Percentiles rank a stretch among this genome's conserved stretches.
phyloP scores from a whole-genome alignment of 164 flowering plant species.

The Litsea cubeba region DNA sequence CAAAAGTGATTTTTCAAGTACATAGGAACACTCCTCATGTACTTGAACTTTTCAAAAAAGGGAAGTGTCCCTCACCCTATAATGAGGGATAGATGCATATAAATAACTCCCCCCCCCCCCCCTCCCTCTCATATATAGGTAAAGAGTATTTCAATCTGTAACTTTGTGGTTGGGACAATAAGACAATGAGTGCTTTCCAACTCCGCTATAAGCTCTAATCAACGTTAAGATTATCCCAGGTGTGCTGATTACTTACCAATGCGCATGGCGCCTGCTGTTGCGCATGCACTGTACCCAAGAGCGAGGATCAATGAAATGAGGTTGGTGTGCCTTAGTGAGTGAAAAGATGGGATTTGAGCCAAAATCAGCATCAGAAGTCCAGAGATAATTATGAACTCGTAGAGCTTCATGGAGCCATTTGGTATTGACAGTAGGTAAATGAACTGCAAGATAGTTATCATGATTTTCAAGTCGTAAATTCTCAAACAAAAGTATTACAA shows the following conservation, averaged over 20 bases:
- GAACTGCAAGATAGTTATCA: slow-evolving; percentile 38
- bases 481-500: no score
- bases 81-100: no score
- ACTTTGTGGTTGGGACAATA: no score
- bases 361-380: slow-evolving; percentile 72
- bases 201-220: neutral
- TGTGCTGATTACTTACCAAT: slow-evolving; percentile 37
- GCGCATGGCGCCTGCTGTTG: slow-evolving; percentile 70
- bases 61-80: no score
- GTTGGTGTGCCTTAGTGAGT: slow-evolving; percentile 86
- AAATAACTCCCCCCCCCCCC: no score
- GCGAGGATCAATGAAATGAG: slow-evolving; percentile 64
- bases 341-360: slow-evolving; percentile 93
- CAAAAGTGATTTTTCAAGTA: no score
- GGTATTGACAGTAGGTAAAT: slow-evolving; percentile 59
- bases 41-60: no score
- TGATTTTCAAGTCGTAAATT: neutral
- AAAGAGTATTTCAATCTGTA: neutral
- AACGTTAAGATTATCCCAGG: neutral
- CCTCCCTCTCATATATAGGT: no score
- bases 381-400: slow-evolving; percentile 67
- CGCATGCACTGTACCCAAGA: slow-evolving; percentile 71
- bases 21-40: no score
- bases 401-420: slow-evolving; percentile 66
- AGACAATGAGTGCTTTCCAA: neutral